phyloP scores from a whole-genome alignment of 2,329 filamentous ascomycete genomes.

The Aureobasidium sp. region DNA sequence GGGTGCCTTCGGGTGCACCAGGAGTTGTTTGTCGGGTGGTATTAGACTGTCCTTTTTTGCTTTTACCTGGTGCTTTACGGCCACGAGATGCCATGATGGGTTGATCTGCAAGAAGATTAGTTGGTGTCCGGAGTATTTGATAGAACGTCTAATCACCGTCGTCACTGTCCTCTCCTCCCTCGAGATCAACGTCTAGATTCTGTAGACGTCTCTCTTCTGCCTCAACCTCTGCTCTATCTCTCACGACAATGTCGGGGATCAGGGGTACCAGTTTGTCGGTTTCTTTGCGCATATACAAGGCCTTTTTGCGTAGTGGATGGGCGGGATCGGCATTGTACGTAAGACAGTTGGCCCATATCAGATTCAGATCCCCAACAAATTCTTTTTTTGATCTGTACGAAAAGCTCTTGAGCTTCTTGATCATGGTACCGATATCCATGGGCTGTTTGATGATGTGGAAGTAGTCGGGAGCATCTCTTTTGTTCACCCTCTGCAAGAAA shows the following conservation, averaged over 20 bases:
- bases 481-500: slow-evolving; percentile 90
- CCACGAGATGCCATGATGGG: slow-evolving; percentile 97
- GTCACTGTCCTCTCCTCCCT: slow-evolving; percentile 83
- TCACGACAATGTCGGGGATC: slow-evolving; percentile 86
- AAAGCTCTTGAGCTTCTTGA: slow-evolving; percentile 80
- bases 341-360: slow-evolving; percentile 96
- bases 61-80: slow-evolving; percentile 76
- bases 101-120: slow-evolving; percentile 43
- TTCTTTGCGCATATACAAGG: slow-evolving; percentile 92
- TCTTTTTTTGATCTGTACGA: slow-evolving; percentile 68
- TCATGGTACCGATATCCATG: slow-evolving; percentile 97
- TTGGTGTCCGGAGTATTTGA: too few relatives aligned
- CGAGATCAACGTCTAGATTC: slow-evolving; percentile 71
- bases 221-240: slow-evolving; percentile 89
- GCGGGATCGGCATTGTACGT: slow-evolving; percentile 89
- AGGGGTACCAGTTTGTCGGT: slow-evolving; percentile 93
- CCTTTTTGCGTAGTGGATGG: slow-evolving; percentile 84
- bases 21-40: slow-evolving; percentile 64
- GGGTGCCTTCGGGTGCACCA: slow-evolving; percentile 71
- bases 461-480: slow-evolving; percentile 94
- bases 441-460: slow-evolving; percentile 89
- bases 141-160: slow-evolving; percentile 45
- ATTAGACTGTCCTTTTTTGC: slow-evolving; percentile 56
- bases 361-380: slow-evolving; percentile 84
- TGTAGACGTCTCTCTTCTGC: slow-evolving; percentile 66